Conservation (phyloP, 2,329 filamentous ascomycete species). For the Cladosporium austrohemisphaericum region DNA sequence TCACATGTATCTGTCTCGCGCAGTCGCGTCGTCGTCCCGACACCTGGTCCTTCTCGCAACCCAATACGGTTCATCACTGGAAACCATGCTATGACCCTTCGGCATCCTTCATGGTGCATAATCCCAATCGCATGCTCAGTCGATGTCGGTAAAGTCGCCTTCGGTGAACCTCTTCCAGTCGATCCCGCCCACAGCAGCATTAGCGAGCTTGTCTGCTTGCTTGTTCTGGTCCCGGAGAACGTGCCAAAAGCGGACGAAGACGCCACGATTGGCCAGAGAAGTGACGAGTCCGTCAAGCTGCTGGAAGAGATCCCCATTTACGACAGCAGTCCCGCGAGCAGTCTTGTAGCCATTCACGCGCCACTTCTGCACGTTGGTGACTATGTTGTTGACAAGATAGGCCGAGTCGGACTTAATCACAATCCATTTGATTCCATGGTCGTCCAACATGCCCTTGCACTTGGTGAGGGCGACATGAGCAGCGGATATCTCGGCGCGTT, state of each 20-base stretch:
- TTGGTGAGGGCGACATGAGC: no score
- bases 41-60: no score
- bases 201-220: not conserved
- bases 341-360: constrained; percentile 29
- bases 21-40: no score
- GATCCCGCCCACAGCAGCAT: constrained; percentile 29
- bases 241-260: constrained; percentile 30
- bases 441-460: no score
- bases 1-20: no score
- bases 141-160: no score
- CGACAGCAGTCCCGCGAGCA: constrained; percentile 23
- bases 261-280: not conserved
- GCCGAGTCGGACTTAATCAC: constrained; percentile 34
- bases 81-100: no score
- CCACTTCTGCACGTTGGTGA: constrained; percentile 33
- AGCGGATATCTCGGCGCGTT: constrained; percentile 22
- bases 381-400: constrained; percentile 33
- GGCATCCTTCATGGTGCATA: no score
- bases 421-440: no score
- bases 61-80: no score
- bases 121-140: no score
- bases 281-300: constrained; percentile 16
- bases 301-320: constrained; percentile 25
- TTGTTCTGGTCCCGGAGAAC: constrained; percentile 15
- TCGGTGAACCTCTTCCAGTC: not conserved